Evolutionary conservation across 345 rosid genomes (phyloP).

Genomic region (Lepidium sativum): DNA sequence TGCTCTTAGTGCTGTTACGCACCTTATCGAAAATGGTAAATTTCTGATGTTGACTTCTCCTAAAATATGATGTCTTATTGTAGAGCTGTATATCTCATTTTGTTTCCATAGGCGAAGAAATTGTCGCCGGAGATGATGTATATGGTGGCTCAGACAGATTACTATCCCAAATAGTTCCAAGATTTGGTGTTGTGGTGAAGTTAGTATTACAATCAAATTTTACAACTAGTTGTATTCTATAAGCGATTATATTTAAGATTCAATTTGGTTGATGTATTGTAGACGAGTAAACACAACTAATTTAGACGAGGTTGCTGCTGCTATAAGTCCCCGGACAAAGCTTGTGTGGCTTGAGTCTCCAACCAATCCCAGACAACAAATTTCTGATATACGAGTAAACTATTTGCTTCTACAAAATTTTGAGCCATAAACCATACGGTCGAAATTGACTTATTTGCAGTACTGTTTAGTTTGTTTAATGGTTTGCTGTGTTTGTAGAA

Average conservation of each 20-base stretch:
- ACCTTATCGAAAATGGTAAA: slow-evolving; percentile 62
- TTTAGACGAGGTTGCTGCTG: slow-evolving; percentile 68
- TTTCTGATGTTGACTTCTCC: not conserved
- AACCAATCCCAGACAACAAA: slow-evolving; percentile 78
- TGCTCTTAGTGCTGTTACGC: slow-evolving; percentile 77
- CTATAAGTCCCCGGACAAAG: slow-evolving; percentile 67
- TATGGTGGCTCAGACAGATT: slow-evolving; percentile 95
- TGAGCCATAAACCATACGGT: not conserved
- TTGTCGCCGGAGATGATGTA: slow-evolving; percentile 90
- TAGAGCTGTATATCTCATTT: not conserved
- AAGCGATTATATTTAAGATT: slow-evolving; percentile 4
- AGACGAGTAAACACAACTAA: slow-evolving; percentile 79
- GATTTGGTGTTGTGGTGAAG: slow-evolving; percentile 70
- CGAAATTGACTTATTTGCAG: not conserved
- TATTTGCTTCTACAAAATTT: not conserved
- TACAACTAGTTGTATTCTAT: not conserved
- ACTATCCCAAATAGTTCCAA: slow-evolving; percentile 76
- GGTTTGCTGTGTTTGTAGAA: slow-evolving; percentile 34
- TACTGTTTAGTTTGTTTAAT: not conserved
- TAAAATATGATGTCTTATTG: not conserved
- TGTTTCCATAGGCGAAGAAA: slow-evolving; percentile 55
- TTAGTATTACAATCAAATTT: slow-evolving; percentile 30
- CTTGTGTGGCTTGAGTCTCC: slow-evolving; percentile 95
- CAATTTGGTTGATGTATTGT: slow-evolving; percentile 18
- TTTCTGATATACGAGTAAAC: slow-evolving; percentile 68